phyloP scores from a whole-genome alignment of 176 grass and related monocot species.

The Oryza meyeriana region DNA sequence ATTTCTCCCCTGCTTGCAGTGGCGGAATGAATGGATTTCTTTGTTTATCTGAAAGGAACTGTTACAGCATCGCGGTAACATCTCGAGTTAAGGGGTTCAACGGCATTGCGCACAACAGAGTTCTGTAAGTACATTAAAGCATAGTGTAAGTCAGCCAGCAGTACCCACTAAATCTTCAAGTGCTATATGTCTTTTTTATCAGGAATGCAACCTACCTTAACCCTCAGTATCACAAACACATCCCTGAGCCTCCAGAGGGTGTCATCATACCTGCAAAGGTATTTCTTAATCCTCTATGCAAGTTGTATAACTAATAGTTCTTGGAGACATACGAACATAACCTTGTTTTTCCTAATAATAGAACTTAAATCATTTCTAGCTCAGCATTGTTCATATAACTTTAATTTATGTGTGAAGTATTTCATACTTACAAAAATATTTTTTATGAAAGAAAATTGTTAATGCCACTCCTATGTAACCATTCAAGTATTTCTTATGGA shows the following conservation, averaged over 20 bases:
- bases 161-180: slow-evolving; percentile 15
- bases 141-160: slow-evolving; percentile 5
- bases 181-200: slow-evolving; percentile 17
- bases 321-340: not conserved
- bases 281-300: slow-evolving; percentile 20
- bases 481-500: slow-evolving; percentile 4
- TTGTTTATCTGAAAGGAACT: slow-evolving; percentile 79
- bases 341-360: not conserved
- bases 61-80: slow-evolving; percentile 39
- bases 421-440: not conserved
- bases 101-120: slow-evolving; percentile 72
- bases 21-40: slow-evolving; percentile 96
- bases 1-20: slow-evolving; percentile 39
- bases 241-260: slow-evolving; percentile 76
- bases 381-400: not conserved
- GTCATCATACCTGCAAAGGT: slow-evolving; percentile 82
- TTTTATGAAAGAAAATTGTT: not conserved
- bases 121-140: slow-evolving; percentile 65
- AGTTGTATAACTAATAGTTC: slow-evolving; percentile 15
- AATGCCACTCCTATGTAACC: not conserved
- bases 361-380: slow-evolving; percentile 10
- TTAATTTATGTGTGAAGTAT: not conserved
- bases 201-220: slow-evolving; percentile 90
- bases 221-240: slow-evolving; percentile 81
- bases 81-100: slow-evolving; percentile 79